Evolutionary conservation across 2,329 filamentous ascomycete species (phyloP), one percentile per base, ranked within the genome.

Genomic region (Apiospora pterosperma): DNA sequence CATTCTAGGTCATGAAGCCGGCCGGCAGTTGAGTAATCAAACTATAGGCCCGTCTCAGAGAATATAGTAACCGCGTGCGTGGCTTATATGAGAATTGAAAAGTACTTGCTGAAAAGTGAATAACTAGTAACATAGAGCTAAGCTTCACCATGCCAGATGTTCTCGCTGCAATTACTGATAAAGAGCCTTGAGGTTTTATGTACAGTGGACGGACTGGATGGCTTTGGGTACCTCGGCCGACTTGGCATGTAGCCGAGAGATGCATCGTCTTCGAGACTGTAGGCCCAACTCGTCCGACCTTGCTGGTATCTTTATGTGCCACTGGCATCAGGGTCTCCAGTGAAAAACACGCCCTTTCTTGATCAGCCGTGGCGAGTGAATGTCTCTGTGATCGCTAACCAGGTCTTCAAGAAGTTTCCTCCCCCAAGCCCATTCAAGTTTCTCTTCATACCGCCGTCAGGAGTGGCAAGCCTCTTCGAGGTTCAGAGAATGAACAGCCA

Each of bases 191-290:
- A n/a, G n/a, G n/a, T n/a, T n/a, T n/a, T n/a, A n/a, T n/a, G n/a
- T n/a, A n/a, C n/a, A n/a, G n/a, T n/a, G n/a, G 39, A 21, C n/a
- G 10, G 39, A 42, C 7, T 21, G 39, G n/a, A 10, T 21, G 2
- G n/a, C 39, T n/a, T 10, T 42, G 39, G 39, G 21, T 23, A n/a
- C 39, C 2, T 7, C 39, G 3, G 39, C 39, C 0, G 39, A 42
- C n/a, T 42, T 72, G 63, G 63, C 67, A 16, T 73, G 69, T 31
- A 65, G 65, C 39, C 66, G 62, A 11, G 64, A 70, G 23, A 58
- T 66, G 55, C 36, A 64, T 62, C 67, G 70, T 5, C n/a, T 72
- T 14, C 62, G 59, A 65, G 64, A 71, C 23, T 66, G 70, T 70
- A 66, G 63, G 68, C 11, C 42, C 39, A 21, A 23, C 19, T 19